Base-by-base conservation (phyloP, 768 basidiomycete genomes). In the Rhodotorula kratochvilovae region DNA sequence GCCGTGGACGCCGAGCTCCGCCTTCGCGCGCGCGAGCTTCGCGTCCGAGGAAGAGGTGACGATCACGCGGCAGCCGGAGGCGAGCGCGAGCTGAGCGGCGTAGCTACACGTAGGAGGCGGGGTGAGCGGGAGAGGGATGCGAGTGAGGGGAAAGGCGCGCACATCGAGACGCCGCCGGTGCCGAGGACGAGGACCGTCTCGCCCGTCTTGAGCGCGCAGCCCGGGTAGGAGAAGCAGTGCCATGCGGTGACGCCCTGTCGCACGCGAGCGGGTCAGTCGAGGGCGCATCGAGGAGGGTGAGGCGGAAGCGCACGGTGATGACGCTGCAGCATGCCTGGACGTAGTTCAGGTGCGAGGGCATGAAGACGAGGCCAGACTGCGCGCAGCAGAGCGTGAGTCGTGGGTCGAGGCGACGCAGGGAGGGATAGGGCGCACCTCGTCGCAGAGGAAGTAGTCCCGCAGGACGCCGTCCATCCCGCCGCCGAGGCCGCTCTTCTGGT, bases 1-100 rank as follows among this genome's bases (percentile, higher is more conserved):
- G 81, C 16, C 60, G n/a, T 87, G 83, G 55, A 82, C 82, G 56
- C 81, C 79, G 16, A 83, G 86, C 39, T 84, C 71, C 69, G 84
- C 81, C n/a, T 58, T 50, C 61, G 29, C 57, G 13, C 57, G n/a
- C 12, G 42, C 61, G 25, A 88, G 62, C 66, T 89, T 90, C 58
- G 84, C 82, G 73, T 88, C 86, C 0, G 86, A 86, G 1, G 87
- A 88, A 1, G 87, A 88, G 0, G 88, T 89, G 36, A 83, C 83
- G 73, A 90, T 87, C 67, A 88, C 87, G 2, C 80, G 84, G 4
- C 87, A 87, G 46, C 87, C 88, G 15, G 85, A 82, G 5, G 86
- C 85, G 54, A 86, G 83, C 4, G 88, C 87, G 56, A 89, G 79
- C 79, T 88, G 86, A 0, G 68, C 68, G 5, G 82, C 87, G 74